Conservation (phyloP, 352 stramenopile species). For the Phytopythium litorale region DNA sequence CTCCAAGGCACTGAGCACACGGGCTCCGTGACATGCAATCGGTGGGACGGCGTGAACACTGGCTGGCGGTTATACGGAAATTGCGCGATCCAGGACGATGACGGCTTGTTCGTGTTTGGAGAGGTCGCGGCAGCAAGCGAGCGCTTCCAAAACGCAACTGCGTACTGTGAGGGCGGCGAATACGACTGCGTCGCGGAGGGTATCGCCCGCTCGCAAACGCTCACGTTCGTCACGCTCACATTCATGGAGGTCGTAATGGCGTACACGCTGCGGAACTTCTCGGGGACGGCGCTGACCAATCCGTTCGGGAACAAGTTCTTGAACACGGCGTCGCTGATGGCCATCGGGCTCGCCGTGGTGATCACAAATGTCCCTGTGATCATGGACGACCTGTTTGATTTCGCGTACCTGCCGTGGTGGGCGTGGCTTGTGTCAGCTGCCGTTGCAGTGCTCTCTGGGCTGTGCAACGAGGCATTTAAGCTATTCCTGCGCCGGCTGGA, state of each 20-base stretch:
- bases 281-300: slow-evolving; percentile 14
- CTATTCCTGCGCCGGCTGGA: slow-evolving; percentile 17
- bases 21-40: slow-evolving; percentile 15
- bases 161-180: slow-evolving; percentile 22
- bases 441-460: slow-evolving; percentile 23
- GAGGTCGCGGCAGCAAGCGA: neutral
- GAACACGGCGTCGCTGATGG: slow-evolving; percentile 12
- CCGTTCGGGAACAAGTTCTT: slow-evolving; percentile 30
- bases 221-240: slow-evolving; percentile 28
- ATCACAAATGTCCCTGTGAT: slow-evolving; percentile 41
- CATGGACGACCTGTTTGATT: slow-evolving; percentile 48
- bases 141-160: slow-evolving; percentile 10
- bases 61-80: slow-evolving; percentile 29
- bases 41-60: slow-evolving; percentile 14
- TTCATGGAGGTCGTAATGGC: slow-evolving; percentile 30
- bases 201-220: slow-evolving; percentile 22
- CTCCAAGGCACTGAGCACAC: slow-evolving; percentile 3
- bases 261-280: slow-evolving; percentile 33
- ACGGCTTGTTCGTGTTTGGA: slow-evolving; percentile 24
- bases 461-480: slow-evolving; percentile 44
- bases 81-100: slow-evolving; percentile 10
- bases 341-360: slow-evolving; percentile 29
- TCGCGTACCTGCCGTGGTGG: slow-evolving; percentile 42
- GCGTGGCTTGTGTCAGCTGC: slow-evolving; percentile 31
- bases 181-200: slow-evolving; percentile 29